These are phyloP conservation scores for Populus trichocarpa DNA, from an alignment of 441 rosid genomes.

Conservation along the genomic window DNA sequence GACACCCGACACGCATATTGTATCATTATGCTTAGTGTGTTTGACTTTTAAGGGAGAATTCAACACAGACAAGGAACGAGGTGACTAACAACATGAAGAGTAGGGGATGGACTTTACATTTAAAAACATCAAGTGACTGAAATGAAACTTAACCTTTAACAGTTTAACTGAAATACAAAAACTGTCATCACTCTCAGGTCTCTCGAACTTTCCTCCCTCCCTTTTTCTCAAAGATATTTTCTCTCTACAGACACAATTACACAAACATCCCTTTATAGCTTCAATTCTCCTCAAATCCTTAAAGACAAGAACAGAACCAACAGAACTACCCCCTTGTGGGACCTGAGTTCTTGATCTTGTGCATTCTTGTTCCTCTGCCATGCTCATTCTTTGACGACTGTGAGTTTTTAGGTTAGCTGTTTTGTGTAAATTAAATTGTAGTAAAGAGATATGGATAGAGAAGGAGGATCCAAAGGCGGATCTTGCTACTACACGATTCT, in stretches of 20 bases:
- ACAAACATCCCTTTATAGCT: background rate
- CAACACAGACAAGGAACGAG: too few species aligned
- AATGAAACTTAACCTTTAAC: too few species aligned
- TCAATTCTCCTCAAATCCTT: background rate
- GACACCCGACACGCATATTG: too few species aligned
- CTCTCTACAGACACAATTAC: background rate
- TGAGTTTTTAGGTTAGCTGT: background rate
- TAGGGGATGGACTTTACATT: too few species aligned
- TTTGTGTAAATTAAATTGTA: too few species aligned
- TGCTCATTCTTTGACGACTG: background rate
- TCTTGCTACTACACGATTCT: constrained; percentile 66
- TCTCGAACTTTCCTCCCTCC: constrained; percentile 43
- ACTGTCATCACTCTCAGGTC: background rate
- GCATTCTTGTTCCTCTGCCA: background rate
- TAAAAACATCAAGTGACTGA: too few species aligned
- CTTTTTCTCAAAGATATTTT: constrained; percentile 38
- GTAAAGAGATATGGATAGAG: constrained; percentile 45
- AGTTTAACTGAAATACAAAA: too few species aligned
- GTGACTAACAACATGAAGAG: too few species aligned
- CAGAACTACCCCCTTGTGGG: background rate
- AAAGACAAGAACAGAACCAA: background rate
- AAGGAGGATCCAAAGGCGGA: constrained; percentile 61
- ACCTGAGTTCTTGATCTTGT: background rate
- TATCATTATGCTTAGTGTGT: too few species aligned
- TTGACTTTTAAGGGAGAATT: too few species aligned